Conservation (phyloP, 2,329 filamentous ascomycete species). For the Botryotinia narcissicola region DNA sequence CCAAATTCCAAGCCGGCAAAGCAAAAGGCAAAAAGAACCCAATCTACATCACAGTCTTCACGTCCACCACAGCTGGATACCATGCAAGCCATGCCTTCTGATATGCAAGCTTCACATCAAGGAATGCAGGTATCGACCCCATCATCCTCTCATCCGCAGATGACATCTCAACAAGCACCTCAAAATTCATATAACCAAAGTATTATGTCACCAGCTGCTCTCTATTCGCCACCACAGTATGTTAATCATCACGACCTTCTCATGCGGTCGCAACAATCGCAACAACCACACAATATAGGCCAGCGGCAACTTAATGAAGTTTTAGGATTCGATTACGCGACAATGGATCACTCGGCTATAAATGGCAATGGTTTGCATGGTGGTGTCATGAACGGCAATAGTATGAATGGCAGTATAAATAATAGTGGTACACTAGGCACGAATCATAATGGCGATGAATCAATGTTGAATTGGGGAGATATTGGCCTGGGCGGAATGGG, state of each 20-base stretch:
- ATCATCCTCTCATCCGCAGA: constrained; percentile 22
- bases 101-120: constrained; percentile 25
- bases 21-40: constrained; percentile 44
- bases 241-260: constrained; percentile 51
- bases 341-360: constrained; percentile 44
- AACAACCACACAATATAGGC: constrained; percentile 52
- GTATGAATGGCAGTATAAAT: constrained; percentile 19
- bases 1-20: constrained; percentile 34
- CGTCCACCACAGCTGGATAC: constrained; percentile 29
- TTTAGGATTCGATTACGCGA: constrained; percentile 70
- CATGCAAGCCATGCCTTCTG: constrained; percentile 30
- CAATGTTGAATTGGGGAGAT: constrained; percentile 22
- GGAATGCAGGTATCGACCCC: not conserved
- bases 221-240: constrained; percentile 37
- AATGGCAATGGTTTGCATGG: constrained; percentile 32
- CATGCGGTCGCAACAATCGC: constrained; percentile 44
- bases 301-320: constrained; percentile 73
- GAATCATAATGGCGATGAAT: not conserved
- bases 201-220: constrained; percentile 35
- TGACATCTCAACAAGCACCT: constrained; percentile 10
- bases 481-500: constrained; percentile 14
- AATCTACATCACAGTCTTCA: constrained; percentile 26
- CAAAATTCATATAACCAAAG: constrained; percentile 30
- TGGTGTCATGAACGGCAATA: constrained; percentile 16
- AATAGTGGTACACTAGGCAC: constrained; percentile 19